phyloP scores from a whole-genome alignment of 208 protist species.

The Acanthamoeba polyphaga region DNA sequence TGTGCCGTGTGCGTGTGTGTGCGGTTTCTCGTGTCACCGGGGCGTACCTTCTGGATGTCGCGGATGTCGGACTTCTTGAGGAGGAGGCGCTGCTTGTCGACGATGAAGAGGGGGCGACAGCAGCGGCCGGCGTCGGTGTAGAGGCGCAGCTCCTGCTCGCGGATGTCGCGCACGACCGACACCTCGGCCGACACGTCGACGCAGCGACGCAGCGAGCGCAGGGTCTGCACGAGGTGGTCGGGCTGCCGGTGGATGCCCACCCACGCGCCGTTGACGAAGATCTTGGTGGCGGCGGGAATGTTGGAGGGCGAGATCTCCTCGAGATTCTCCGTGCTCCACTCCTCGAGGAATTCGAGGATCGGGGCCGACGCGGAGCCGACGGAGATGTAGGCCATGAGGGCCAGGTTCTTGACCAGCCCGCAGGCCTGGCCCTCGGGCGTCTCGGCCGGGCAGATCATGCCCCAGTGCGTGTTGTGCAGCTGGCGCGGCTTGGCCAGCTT shows the following conservation, averaged over 20 bases:
- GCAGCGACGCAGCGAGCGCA: constrained; percentile 87
- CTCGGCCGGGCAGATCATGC: constrained; percentile 97
- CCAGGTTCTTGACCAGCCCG: constrained; percentile 98
- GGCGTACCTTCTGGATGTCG: constrained; percentile 78
- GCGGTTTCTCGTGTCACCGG: no score
- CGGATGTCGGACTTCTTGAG: constrained; percentile 89
- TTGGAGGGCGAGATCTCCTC: constrained; percentile 88
- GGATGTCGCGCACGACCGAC: constrained; percentile 89
- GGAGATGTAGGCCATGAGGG: constrained; percentile 94
- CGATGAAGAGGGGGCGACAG: constrained; percentile 91
- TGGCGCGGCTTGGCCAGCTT: constrained; percentile 96
- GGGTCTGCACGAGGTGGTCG: constrained; percentile 85
- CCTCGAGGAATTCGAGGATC: constrained; percentile 91
- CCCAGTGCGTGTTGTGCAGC: constrained; percentile 98
- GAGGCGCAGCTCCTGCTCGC: constrained; percentile 91
- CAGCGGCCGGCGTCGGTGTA: constrained; percentile 92
- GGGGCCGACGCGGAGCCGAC: constrained; percentile 78
- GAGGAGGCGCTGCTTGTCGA: constrained; percentile 89
- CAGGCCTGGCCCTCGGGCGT: constrained; percentile 96
- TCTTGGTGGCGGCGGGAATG: constrained; percentile 87
- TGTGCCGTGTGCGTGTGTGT: no score
- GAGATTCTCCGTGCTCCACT: constrained; percentile 89
- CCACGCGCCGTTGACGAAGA: constrained; percentile 97
- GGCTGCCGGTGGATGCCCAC: constrained; percentile 93
- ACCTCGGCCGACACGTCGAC: constrained; percentile 84